A percentile compares a stretch with the other conserved stretches of the same genome.
These are phyloP conservation scores for Saccharomyces hybrid DNA, from an alignment of 1,139 yeast genomes.

Conservation along the genomic window DNA sequence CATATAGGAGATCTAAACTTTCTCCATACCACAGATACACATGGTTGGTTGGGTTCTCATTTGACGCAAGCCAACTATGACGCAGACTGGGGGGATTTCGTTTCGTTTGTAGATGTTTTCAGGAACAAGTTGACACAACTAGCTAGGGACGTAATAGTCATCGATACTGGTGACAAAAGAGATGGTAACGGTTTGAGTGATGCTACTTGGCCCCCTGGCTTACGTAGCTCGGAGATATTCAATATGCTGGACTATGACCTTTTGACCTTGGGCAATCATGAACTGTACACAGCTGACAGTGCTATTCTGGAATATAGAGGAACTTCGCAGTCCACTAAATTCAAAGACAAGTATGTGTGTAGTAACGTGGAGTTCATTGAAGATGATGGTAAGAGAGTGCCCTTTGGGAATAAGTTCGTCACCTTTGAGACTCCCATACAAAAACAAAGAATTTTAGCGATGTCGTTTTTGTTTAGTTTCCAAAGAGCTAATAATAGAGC, in stretches of 20 bases:
- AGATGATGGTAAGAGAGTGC: constrained; percentile 45
- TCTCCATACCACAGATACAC: constrained; percentile 91
- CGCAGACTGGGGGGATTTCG: constrained; percentile 91
- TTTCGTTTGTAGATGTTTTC: constrained; percentile 57
- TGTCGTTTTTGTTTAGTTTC: constrained; percentile 80
- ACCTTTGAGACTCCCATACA: constrained; percentile 58
- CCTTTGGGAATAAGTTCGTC: constrained; percentile 62
- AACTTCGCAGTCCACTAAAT: constrained; percentile 43
- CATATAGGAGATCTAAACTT: constrained; percentile 70
- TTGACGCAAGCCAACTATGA: constrained; percentile 62
- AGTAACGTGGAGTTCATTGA: constrained; percentile 70
- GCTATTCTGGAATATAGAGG: constrained; percentile 58
- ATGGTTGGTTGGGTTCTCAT: constrained; percentile 93
- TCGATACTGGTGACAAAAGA: constrained; percentile 91
- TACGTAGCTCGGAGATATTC: constrained; percentile 54
- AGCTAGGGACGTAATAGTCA: constrained; percentile 54
- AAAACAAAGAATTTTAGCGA: constrained; percentile 49
- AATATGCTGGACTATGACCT: constrained; percentile 65
- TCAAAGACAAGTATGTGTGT: constrained; percentile 60
- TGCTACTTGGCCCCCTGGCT: constrained; percentile 66
- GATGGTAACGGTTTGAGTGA: constrained; percentile 90
- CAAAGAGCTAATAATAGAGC: constrained; percentile 52
- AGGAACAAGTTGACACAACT: constrained; percentile 37
- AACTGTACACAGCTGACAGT: constrained; percentile 65
- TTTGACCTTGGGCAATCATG: constrained; percentile 88